Base-by-base conservation (phyloP, 495 filamentous ascomycete genomes). In the Lasiosphaeris hirsuta region DNA sequence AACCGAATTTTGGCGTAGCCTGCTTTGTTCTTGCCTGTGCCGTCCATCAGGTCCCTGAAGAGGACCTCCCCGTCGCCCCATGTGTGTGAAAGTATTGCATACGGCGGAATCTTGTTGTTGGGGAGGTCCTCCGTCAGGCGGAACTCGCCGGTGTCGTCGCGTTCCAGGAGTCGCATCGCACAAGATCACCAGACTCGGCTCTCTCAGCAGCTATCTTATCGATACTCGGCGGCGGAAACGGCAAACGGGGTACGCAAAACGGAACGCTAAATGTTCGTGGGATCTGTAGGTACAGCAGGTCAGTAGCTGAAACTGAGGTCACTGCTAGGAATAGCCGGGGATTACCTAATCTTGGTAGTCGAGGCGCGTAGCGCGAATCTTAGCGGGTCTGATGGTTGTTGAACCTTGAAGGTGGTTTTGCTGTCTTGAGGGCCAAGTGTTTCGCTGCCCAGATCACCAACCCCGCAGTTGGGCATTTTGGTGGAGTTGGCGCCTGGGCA, bases 391-490 rank as follows among this genome's bases (percentile, higher is more conserved):
- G 50, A 41, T 53, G 5, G 23, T 2, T 2, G 23, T 30, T 30
- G 23, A 30, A 30, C 2, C 23, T 30, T 5, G 23, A 30, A 30
- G 23, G 5, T 30, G 23, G 2, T 30, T 2, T 5, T 30, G 23
- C 23, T 30, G 23, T 30, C 23, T 30, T 30, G 2, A 5, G 23
- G 23, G 2, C 23, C 5, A 30, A 30, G 23, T 2, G 23, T 30
- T 30, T 30, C 23, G 23, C 23, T 30, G 23, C 23, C 23, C 5
- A 5, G 5, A 30, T 30, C 23, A 30, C 49, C 50, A 40, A 53
- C 50, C 37, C 50, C 50, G 50, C 50, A 53, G 35, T 53, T 53
- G 50, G 50, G 50, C 50, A 19, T 52, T 40, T 53, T 17, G 35
- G 7, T 19, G 11, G 45, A 9, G 50, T 40, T 30, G 50, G 50